Percentiles rank a stretch among this genome's conserved stretches.
Conservation (phyloP, 2,329 filamentous ascomycete genomes). For the Phaeosphaeriaceae sp. region DNA sequence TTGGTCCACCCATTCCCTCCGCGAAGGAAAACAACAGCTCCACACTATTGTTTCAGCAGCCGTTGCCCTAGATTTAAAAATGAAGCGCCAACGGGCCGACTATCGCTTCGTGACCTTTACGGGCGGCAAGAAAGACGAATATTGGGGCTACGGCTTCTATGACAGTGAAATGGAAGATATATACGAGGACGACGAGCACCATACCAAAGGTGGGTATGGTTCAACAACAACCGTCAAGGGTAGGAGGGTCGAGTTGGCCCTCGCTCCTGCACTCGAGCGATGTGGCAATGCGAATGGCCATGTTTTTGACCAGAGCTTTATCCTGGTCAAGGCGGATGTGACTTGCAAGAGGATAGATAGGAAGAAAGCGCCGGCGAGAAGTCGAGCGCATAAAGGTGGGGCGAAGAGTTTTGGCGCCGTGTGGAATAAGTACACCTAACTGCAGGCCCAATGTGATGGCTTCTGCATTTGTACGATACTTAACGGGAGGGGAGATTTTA, state of each 20-base stretch:
- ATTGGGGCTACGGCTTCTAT: constrained; percentile 45
- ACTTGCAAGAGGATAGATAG: constrained; percentile 42
- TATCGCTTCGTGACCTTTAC: constrained; percentile 48
- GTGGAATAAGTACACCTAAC: constrained; percentile 19
- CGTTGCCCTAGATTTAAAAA: constrained; percentile 46
- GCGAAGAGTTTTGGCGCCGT: constrained; percentile 18
- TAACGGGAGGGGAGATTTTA: too few relatives aligned
- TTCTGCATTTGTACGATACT: too few relatives aligned
- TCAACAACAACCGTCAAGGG: constrained; percentile 17
- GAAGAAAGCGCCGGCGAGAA: constrained; percentile 22
- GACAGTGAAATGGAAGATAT: constrained; percentile 49
- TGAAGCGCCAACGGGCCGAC: constrained; percentile 46
- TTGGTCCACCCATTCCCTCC: constrained; percentile 37
- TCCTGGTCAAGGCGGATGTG: constrained; percentile 47
- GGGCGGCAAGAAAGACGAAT: constrained; percentile 38
- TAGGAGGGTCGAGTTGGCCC: constrained; percentile 40
- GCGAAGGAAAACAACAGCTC: constrained; percentile 41
- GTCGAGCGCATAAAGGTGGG: constrained; percentile 10
- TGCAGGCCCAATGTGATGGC: too few relatives aligned
- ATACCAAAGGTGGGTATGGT: constrained; percentile 13
- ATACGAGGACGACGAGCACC: constrained; percentile 34
- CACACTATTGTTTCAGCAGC: constrained; percentile 44
- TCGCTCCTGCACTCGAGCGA: constrained; percentile 47
- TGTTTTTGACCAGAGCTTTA: constrained; percentile 46
- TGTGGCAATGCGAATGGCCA: constrained; percentile 48